Evolutionary conservation across 805 yeast species (phyloP), one percentile per base, ranked within the genome.

Genomic region (Starmerella apicola): DNA sequence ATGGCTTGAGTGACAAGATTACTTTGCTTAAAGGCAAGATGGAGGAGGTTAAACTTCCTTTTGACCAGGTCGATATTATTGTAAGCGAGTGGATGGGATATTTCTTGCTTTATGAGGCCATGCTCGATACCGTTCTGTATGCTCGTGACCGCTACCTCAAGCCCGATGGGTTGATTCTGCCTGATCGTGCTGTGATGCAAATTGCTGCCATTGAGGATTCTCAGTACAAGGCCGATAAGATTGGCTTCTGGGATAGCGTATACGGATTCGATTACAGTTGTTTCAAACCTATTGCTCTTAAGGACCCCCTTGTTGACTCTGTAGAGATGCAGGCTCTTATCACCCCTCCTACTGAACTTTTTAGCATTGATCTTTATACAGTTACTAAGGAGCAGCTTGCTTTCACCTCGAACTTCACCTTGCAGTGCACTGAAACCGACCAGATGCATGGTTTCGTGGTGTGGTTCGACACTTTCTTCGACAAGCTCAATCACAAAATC

Each of bases 1-100:
- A 91, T 57, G 96, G 95, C 2, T 74, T 81, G 45, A 66, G 71
- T 35, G 93, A 83, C 62, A 81, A 81, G 56, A 84, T 91, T 58
- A 86, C 96, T 26, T 65, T 88, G 43, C 62, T 88, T 38, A 79
- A 81, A 61, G 98, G 98, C 35, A 91, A 91, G 57, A 70, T 91
- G 62, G 99, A 91, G 65, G 98, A 91, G 55, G 82, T 93, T 41
- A 52, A 50, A 37, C 67, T 91, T 51, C 97, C 97, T 29, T 86
- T 71, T 50, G 76, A 76, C 41, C 68, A 81, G 58, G 99, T 91
- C 40, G 99, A 91, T 59, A 88, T 91, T 52, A 91, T 91, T 51
- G 78, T 91, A 45, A 78, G 91, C 48, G 99, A 91, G 63, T 91
- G 99, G 99, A 91, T 91, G 99, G 99, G 99, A 15, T 91, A 91